Conservation (phyloP, 1,284 basidiomycete species). For the Cryptococcus jaspeensis region DNA sequence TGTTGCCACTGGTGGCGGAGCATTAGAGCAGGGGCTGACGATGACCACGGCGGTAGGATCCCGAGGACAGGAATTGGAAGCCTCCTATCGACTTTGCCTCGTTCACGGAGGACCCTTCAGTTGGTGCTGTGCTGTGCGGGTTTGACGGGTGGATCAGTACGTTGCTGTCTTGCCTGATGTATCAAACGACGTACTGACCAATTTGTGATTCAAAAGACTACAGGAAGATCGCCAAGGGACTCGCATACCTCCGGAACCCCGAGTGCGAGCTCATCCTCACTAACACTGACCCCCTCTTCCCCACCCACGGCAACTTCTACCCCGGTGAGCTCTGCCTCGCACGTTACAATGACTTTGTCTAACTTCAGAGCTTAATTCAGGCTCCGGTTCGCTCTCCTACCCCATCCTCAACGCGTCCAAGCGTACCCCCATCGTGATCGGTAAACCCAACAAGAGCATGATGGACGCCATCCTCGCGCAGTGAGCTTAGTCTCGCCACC, state of each 20-base stretch:
- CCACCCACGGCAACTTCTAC: constrained; percentile 71
- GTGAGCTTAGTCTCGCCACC: constrained; percentile 54
- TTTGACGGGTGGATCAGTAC: constrained; percentile 57
- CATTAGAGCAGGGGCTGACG: not conserved
- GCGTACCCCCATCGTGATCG: constrained; percentile 72
- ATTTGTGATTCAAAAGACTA: constrained; percentile 66
- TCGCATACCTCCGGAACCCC: constrained; percentile 80
- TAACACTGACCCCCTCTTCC: constrained; percentile 90
- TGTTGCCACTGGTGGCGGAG: not conserved
- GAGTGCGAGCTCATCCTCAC: constrained; percentile 86
- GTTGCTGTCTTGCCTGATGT: constrained; percentile 5
- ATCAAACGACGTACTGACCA: constrained; percentile 1
- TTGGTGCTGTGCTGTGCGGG: constrained; percentile 89
- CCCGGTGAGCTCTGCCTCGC: constrained; percentile 61
- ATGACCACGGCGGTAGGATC: constrained; percentile 59
- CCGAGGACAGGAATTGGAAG: constrained; percentile 72
- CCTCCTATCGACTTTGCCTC: constrained; percentile 69
- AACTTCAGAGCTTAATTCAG: constrained; percentile 18
- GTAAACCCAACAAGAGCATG: constrained; percentile 90
- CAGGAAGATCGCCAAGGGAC: constrained; percentile 89
- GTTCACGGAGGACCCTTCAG: constrained; percentile 67
- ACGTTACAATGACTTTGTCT: not conserved
- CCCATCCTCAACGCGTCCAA: constrained; percentile 70
- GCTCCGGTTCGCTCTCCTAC: constrained; percentile 75
- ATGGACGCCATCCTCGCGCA: constrained; percentile 94